phyloP scores from a whole-genome alignment of 2,329 filamentous ascomycete genomes.

The Fusarium neocosmosporiellum region DNA sequence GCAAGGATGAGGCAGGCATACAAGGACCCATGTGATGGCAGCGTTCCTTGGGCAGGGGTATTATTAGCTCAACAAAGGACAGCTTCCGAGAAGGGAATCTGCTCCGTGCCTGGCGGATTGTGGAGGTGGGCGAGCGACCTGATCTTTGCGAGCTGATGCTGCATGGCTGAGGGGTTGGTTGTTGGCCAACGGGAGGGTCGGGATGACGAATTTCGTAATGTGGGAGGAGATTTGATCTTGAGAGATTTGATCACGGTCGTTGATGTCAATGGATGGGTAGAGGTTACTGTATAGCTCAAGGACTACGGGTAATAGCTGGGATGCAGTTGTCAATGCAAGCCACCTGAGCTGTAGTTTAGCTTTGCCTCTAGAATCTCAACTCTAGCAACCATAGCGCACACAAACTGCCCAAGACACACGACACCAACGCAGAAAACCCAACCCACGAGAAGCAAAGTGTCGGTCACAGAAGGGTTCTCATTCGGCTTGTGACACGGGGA shows the following conservation, averaged over 20 bases:
- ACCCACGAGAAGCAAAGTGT: background rate
- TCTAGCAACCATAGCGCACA: background rate
- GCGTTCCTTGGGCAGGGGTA: conserved; percentile 6
- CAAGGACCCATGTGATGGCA: conserved; percentile 26
- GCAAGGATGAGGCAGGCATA: background rate
- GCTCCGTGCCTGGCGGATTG: conserved; percentile 24
- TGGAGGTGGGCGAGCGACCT: conserved; percentile 23
- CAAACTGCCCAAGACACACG: background rate
- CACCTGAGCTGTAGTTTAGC: background rate
- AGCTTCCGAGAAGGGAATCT: conserved; percentile 34
- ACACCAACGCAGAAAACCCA: background rate
- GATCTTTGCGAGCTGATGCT: background rate
- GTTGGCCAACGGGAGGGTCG: background rate
- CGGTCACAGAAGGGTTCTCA: background rate
- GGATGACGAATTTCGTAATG: conserved; percentile 2
- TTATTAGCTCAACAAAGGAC: conserved; percentile 15
- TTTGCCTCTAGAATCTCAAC: background rate
- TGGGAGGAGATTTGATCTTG: background rate
- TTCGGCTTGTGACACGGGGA: conserved; percentile 36
- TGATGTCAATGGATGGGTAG: background rate
- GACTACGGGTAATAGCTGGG: background rate
- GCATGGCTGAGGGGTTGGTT: background rate
- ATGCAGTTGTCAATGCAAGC: background rate
- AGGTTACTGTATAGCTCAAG: background rate
- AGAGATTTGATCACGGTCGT: background rate